A percentile compares a stretch with the other conserved stretches of the same genome.
Evolutionary conservation across 2,329 filamentous ascomycete genomes (phyloP).

Genomic region (Exserohilum turcica): DNA sequence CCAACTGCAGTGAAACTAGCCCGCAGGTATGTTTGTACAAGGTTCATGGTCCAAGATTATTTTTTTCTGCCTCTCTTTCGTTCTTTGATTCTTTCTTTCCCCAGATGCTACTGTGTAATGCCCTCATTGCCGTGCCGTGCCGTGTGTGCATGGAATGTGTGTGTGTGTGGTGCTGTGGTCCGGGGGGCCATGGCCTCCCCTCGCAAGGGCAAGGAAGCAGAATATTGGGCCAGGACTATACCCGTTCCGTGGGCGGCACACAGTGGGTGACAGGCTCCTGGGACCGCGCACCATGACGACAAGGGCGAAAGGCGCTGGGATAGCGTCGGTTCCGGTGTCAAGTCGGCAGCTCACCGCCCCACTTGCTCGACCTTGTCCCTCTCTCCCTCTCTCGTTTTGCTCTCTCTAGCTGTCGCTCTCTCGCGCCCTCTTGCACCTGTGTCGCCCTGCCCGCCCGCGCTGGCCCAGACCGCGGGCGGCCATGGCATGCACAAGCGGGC

Average conservation of each 20-base stretch:
- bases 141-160: too few relatives aligned
- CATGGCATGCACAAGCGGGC: conserved; percentile 29
- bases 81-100: too few relatives aligned
- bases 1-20: too few relatives aligned
- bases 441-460: too few relatives aligned
- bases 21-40: too few relatives aligned
- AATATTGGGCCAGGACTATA: conserved; percentile 16
- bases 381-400: conserved; percentile 7
- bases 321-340: conserved; percentile 28
- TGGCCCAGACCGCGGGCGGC: conserved; percentile 27
- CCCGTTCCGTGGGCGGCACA: conserved; percentile 23
- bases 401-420: conserved; percentile 10
- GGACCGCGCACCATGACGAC: conserved; percentile 45
- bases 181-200: not conserved
- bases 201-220: conserved; percentile 18
- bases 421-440: too few relatives aligned
- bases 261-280: conserved; percentile 34
- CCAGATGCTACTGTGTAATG: conserved; percentile 3
- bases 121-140: conserved; percentile 16
- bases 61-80: too few relatives aligned
- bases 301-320: conserved; percentile 11
- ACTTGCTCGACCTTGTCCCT: conserved; percentile 15
- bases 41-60: too few relatives aligned
- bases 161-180: too few relatives aligned
- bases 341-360: conserved; percentile 24